These are phyloP conservation scores for Wickerhamomyces ciferrii DNA, from an alignment of 805 yeast genomes.

Conservation along the genomic window DNA sequence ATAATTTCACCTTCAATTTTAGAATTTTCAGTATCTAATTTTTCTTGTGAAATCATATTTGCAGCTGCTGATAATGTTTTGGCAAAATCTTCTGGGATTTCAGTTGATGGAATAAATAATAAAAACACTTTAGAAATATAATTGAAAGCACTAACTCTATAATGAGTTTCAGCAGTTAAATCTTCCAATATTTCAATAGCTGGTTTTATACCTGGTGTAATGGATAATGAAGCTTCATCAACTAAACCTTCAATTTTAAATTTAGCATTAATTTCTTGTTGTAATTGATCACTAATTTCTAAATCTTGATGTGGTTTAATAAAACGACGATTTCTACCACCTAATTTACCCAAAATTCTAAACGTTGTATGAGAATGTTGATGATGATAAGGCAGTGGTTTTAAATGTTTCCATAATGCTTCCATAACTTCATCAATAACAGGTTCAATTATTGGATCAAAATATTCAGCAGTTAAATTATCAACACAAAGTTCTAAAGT, in stretches of 20 bases:
- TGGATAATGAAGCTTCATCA: slow-evolving; percentile 59
- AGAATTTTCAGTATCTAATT: slow-evolving; percentile 22
- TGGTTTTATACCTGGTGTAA: slow-evolving; percentile 78
- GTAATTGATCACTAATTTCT: slow-evolving; percentile 43
- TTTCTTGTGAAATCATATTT: slow-evolving; percentile 31
- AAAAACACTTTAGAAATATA: slow-evolving; percentile 63
- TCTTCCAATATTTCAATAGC: slow-evolving; percentile 76
- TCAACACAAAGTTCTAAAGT: slow-evolving; percentile 95
- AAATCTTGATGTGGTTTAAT: slow-evolving; percentile 72
- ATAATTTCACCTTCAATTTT: slow-evolving; percentile 35
- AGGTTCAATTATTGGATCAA: slow-evolving; percentile 96
- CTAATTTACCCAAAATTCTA: slow-evolving; percentile 88
- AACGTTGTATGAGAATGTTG: slow-evolving; percentile 94
- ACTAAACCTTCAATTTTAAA: slow-evolving; percentile 68
- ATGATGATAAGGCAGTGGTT: slow-evolving; percentile 91
- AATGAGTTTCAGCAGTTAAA: slow-evolving; percentile 48
- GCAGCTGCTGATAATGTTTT: slow-evolving; percentile 45
- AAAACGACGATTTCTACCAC: slow-evolving; percentile 90
- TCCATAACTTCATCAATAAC: slow-evolving; percentile 92
- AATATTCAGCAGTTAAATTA: slow-evolving; percentile 91
- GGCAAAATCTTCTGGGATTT: slow-evolving; percentile 35
- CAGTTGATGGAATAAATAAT: slow-evolving; percentile 48
- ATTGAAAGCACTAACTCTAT: slow-evolving; percentile 72
- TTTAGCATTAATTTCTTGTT: slow-evolving; percentile 65
- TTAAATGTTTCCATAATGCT: slow-evolving; percentile 85